A percentile compares a stretch with the other conserved stretches of the same genome.
Evolutionary conservation across 306 rosid species (phyloP).

Genomic region (Corylus heterophylla): DNA sequence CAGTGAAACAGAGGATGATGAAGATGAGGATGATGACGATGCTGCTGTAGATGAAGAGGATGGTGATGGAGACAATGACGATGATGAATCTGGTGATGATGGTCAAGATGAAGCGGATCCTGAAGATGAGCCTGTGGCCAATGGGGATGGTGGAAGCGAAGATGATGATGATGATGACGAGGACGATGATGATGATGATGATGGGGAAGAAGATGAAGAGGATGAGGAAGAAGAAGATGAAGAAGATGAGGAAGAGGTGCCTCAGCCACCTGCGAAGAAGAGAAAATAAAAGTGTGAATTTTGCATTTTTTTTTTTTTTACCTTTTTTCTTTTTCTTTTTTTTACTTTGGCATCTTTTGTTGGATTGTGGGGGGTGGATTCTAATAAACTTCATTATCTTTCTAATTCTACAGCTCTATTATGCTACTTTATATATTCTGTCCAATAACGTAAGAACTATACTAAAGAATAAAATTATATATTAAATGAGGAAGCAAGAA

Average conservation of each 20-base stretch:
- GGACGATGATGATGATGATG: not conserved
- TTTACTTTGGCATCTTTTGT: not conserved
- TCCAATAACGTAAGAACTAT: not conserved
- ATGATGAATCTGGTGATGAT: slow-evolving; percentile 49
- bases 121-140: slow-evolving; percentile 52
- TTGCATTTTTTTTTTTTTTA: not conserved
- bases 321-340: not conserved
- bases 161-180: slow-evolving; percentile 50
- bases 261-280: slow-evolving; percentile 51
- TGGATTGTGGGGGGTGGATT: not conserved
- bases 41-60: slow-evolving; percentile 38
- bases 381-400: slow-evolving; percentile 9
- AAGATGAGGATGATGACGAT: slow-evolving; percentile 33
- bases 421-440: not conserved
- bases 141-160: slow-evolving; percentile 60
- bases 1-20: slow-evolving; percentile 57
- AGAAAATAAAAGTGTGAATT: slow-evolving; percentile 33
- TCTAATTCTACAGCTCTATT: not conserved
- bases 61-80: slow-evolving; percentile 49
- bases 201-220: not conserved
- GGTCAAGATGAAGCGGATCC: slow-evolving; percentile 50
- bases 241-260: slow-evolving; percentile 40
- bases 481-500: too few species aligned
- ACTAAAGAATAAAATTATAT: too few species aligned
- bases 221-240: slow-evolving; percentile 12